phyloP scores from a whole-genome alignment of 2,329 filamentous ascomycete genomes.

The Parastagonospora nodorum region DNA sequence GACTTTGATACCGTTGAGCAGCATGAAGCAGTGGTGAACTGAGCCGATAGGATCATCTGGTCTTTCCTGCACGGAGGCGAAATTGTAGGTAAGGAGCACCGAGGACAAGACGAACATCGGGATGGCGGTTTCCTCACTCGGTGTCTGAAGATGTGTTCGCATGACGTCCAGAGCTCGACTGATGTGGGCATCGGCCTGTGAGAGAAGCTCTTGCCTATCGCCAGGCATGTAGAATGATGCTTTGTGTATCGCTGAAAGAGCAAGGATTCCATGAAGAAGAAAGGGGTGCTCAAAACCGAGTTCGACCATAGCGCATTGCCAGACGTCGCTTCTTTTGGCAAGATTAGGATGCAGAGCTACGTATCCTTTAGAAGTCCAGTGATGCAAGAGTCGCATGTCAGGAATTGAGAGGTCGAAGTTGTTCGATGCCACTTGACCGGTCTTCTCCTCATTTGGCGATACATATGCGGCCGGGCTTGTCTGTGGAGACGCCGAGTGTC shows the following conservation, averaged over 20 bases:
- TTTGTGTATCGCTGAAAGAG: conserved; percentile 36
- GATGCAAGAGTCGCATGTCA: conserved; percentile 35
- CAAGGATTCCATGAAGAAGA: conserved; percentile 37
- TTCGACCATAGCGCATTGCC: conserved; percentile 27
- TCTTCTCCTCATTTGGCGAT: conserved; percentile 10
- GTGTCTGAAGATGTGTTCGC: conserved; percentile 26
- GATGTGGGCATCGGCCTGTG: conserved; percentile 36
- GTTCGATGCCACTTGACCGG: conserved; percentile 9
- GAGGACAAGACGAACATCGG: conserved; percentile 39
- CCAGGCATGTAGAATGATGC: conserved; percentile 20
- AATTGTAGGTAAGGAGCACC: conserved; percentile 35
- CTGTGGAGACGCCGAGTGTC: conserved; percentile 23
- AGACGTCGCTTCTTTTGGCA: conserved; percentile 12
- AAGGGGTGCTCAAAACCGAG: conserved; percentile 35
- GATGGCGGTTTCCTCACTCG: conserved; percentile 23
- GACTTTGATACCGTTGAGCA: conserved; percentile 32
- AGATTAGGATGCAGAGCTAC: conserved; percentile 24
- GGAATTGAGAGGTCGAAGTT: conserved; percentile 28
- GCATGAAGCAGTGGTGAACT: conserved; percentile 36
- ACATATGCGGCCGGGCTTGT: conserved; percentile 17
- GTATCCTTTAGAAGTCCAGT: conserved; percentile 32
- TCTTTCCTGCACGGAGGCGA: conserved; percentile 31
- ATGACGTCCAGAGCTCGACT: conserved; percentile 30
- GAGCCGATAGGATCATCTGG: conserved; percentile 35
- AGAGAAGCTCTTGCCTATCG: conserved; percentile 26